Base-by-base conservation (phyloP, 2,329 filamentous ascomycete genomes). In the Fusarium oligoseptatum region DNA sequence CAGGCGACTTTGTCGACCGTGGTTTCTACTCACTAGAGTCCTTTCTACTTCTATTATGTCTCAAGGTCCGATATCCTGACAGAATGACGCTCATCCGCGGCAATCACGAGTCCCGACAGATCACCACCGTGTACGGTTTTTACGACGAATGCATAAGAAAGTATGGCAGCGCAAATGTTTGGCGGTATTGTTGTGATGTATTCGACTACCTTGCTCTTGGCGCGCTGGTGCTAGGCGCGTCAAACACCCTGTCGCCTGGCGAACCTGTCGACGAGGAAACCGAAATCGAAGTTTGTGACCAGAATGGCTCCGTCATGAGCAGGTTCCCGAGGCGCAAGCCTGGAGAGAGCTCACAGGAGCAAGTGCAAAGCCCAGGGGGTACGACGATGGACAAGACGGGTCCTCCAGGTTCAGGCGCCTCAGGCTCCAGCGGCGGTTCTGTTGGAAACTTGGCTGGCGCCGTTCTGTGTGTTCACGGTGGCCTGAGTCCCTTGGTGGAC, bases 11-110 rank as follows among this genome's bases (percentile, higher is more conserved):
- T 79, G 96, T 99, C 81, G 96, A 99, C 84, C 94, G 96, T 75
- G 96, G 96, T 68, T 99, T 98, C 88, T 99, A 98, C 87, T 98
- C 95, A 3, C 92, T 99, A 78, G 96, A 99, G 85, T 97, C 95
- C 6, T 98, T 99, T 82, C 92, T 98, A 71, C 93, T 99, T 65
- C 92, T 99, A 12, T 91, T 99, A 63, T 98, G 95, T 81, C 91
- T 98, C 79, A 98, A 98, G 88, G 96, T 98, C 71, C 93, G 96
- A 82, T 98, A 98, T 82, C 97, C 96, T 63, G 95, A 98, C 83
- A 94, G 97, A 77, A 98, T 98, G 87, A 98, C 97, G 5, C 89
- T 98, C 48, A 98, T 98, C 80, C 91, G 96, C 74, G 96, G 96
- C 74, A 98, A 98, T 82, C 95, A 98, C 86, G 96, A 98, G 84